These are phyloP conservation scores for Halophytophthora polymorphica DNA, from an alignment of 352 stramenopile genomes.

Conservation along the genomic window DNA sequence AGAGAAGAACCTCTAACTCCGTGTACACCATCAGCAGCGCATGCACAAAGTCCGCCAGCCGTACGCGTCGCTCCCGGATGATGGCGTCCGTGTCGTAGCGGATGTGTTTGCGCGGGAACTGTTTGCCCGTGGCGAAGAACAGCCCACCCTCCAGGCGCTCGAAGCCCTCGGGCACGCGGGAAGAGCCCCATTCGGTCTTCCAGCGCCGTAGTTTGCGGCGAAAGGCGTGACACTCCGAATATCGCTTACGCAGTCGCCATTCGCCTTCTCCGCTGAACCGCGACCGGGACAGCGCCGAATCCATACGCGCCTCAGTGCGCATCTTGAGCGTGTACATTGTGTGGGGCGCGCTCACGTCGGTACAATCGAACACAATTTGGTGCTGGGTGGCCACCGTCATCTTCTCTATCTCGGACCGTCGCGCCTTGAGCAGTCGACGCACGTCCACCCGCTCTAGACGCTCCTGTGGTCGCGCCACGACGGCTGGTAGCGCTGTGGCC, in stretches of 20 bases:
- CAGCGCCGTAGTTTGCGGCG: conserved; percentile 12
- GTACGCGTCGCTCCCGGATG: conserved; percentile 17
- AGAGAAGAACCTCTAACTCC: conserved; percentile 20
- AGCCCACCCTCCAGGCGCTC: conserved; percentile 10
- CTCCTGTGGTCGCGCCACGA: not conserved
- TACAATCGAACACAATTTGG: conserved; percentile 19
- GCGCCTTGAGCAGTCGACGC: conserved; percentile 19
- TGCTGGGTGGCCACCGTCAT: conserved; percentile 17
- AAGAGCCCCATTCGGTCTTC: conserved; percentile 12
- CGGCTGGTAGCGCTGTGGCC: not conserved
- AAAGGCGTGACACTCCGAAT: conserved; percentile 23
- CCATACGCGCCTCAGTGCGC: not conserved
- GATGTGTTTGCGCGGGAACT: conserved; percentile 30
- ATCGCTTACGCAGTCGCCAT: conserved; percentile 26
- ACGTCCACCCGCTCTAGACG: conserved; percentile 1
- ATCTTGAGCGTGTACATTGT: conserved; percentile 30
- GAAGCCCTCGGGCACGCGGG: conserved; percentile 17
- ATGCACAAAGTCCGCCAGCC: conserved; percentile 19
- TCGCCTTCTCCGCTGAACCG: conserved; percentile 8
- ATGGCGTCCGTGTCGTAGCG: conserved; percentile 26
- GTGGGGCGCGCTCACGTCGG: conserved; percentile 23
- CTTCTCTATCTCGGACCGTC: conserved; percentile 12
- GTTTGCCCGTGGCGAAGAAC: conserved; percentile 5
- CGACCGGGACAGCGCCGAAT: not conserved
- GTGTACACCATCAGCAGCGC: conserved; percentile 19